Conservation (phyloP, 2,329 filamentous ascomycete genomes). For the Colletotrichum euphorbiae region DNA sequence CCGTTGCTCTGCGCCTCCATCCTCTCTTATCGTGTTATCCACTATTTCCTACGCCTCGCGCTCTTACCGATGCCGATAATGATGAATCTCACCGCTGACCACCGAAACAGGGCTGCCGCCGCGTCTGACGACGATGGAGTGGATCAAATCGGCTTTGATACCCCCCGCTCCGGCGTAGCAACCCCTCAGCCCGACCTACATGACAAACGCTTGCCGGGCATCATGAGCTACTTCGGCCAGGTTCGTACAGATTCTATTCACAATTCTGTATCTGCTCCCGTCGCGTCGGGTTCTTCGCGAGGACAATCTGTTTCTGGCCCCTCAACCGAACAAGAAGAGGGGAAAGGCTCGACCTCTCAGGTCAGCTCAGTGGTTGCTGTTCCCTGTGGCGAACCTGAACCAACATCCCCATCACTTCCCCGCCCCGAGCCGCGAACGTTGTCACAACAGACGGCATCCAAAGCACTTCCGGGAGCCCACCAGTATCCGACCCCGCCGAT, state of each 20-base stretch:
- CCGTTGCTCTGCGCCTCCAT: conserved; percentile 22
- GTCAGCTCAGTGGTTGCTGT: conserved; percentile 38
- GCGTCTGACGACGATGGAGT: conserved; percentile 75
- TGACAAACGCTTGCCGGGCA: conserved; percentile 95
- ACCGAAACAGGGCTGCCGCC: conserved; percentile 63
- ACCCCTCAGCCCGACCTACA: conserved; percentile 93
- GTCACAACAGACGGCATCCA: conserved; percentile 33
- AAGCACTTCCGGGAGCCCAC: conserved; percentile 24
- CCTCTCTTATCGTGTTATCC: conserved; percentile 30
- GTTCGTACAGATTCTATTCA: conserved; percentile 85
- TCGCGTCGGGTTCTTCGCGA: conserved; percentile 43
- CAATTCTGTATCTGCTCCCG: conserved; percentile 48
- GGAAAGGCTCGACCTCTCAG: conserved; percentile 28
- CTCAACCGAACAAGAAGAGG: conserved; percentile 39
- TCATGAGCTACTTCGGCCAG: conserved; percentile 99
- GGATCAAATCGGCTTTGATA: conserved; percentile 85
- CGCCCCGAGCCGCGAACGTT: conserved; percentile 11
- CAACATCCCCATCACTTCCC: conserved; percentile 33
- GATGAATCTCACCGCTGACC: conserved; percentile 63
- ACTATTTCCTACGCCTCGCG: conserved; percentile 35
- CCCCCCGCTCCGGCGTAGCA: conserved; percentile 89
- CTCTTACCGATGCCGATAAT: conserved; percentile 38
- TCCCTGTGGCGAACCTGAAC: conserved; percentile 38
- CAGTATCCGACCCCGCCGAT: conserved; percentile 42
- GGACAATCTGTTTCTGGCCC: conserved; percentile 28